phyloP scores from a whole-genome alignment of 257 asterid genomes.

The Solanum ossicruentum region DNA sequence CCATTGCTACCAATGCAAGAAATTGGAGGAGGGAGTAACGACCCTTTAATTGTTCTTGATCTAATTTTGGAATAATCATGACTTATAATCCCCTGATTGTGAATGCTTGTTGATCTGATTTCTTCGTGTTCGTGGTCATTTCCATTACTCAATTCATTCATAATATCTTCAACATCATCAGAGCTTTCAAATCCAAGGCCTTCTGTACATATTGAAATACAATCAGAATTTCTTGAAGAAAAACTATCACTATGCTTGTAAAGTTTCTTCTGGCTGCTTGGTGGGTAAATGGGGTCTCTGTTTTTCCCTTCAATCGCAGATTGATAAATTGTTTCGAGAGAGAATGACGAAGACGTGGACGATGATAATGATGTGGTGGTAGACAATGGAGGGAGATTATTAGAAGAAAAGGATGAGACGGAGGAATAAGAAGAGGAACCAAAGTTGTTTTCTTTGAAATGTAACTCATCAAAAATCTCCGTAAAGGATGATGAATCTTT shows the following conservation, averaged over 20 bases:
- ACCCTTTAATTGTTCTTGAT: constrained; percentile 18
- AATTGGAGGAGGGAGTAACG: constrained; percentile 67
- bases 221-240: constrained; percentile 46
- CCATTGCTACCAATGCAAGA: constrained; percentile 70
- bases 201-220: constrained; percentile 52
- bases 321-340: not conserved
- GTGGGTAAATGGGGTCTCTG: constrained; percentile 1
- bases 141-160: constrained; percentile 15
- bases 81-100: not conserved
- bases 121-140: constrained; percentile 5
- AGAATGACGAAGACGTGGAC: not conserved
- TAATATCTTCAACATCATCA: constrained; percentile 38
- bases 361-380: constrained; percentile 3
- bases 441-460: constrained; percentile 23
- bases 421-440: not conserved
- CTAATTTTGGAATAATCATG: constrained; percentile 11
- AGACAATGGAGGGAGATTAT: constrained; percentile 9
- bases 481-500: constrained; percentile 29
- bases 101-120: not conserved
- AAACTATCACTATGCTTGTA: constrained; percentile 31
- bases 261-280: constrained; percentile 1
- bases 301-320: not conserved
- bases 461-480: constrained; percentile 33
- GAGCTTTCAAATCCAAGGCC: constrained; percentile 77
- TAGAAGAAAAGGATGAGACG: constrained; percentile 1